Evolutionary conservation across 2,329 filamentous ascomycete genomes (phyloP).

Genomic region (Botrytis elliptica): DNA sequence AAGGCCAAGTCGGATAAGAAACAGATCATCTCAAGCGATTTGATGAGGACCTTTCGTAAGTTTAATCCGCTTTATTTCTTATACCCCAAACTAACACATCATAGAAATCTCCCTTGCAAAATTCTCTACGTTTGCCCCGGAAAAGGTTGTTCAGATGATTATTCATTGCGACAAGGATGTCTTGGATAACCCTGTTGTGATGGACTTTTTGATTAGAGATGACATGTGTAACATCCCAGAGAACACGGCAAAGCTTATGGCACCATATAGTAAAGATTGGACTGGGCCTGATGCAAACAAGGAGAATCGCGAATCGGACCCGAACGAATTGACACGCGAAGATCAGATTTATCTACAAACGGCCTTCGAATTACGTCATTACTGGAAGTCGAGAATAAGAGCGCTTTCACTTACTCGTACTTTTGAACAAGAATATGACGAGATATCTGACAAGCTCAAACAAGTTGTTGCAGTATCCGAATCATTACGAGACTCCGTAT

Average conservation of each 20-base stretch:
- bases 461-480: conserved; percentile 87
- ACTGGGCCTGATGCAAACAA: conserved; percentile 80
- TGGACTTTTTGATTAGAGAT: conserved; percentile 94
- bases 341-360: conserved; percentile 95
- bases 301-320: conserved; percentile 80
- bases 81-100: conserved; percentile 25
- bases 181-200: conserved; percentile 83
- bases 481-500: conserved; percentile 84
- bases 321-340: conserved; percentile 82
- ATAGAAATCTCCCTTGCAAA: conserved; percentile 84
- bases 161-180: conserved; percentile 92
- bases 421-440: conserved; percentile 86
- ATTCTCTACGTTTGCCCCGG: conserved; percentile 79
- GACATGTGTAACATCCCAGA: conserved; percentile 91
- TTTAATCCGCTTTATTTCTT: conserved; percentile 22
- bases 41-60: conserved; percentile 81
- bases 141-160: conserved; percentile 87
- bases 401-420: conserved; percentile 80
- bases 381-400: conserved; percentile 97
- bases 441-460: conserved; percentile 80
- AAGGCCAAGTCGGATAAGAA: conserved; percentile 89
- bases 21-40: conserved; percentile 87
- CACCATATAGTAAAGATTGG: conserved; percentile 95
- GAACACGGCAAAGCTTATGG: conserved; percentile 86
- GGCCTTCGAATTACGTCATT: conserved; percentile 91